Evolutionary conservation across 176 grass and related monocot species (phyloP).

Genomic region (Paspalum vaginatum): DNA sequence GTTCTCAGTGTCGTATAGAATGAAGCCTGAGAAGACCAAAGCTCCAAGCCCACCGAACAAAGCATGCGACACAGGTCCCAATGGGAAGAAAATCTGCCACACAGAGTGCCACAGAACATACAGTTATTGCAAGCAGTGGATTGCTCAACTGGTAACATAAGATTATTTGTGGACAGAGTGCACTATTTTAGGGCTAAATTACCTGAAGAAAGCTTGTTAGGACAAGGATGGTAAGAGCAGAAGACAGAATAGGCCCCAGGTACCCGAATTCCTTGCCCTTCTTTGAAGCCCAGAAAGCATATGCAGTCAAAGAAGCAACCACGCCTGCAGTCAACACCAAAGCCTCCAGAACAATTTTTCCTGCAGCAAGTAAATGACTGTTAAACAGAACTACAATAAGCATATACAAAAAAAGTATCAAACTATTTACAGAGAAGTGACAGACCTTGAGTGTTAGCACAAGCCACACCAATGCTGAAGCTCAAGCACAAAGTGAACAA

Average conservation of each 20-base stretch:
- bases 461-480: conserved; percentile 93
- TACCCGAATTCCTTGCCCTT: conserved; percentile 98
- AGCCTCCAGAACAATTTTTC: conserved; percentile 94
- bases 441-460: conserved; percentile 95
- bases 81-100: conserved; percentile 88
- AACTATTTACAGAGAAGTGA: conserved; percentile 6
- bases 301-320: conserved; percentile 86
- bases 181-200: conserved; percentile 11
- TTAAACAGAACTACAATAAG: background rate
- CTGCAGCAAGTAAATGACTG: conserved; percentile 49
- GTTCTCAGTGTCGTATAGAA: conserved; percentile 91
- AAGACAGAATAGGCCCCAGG: conserved; percentile 75
- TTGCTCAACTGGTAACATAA: background rate
- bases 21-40: conserved; percentile 87
- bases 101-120: background rate
- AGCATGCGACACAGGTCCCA: conserved; percentile 73
- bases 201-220: conserved; percentile 92
- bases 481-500: conserved; percentile 93
- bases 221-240: conserved; percentile 76
- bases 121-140: conserved; percentile 6
- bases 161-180: background rate
- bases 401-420: background rate
- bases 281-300: conserved; percentile 97
- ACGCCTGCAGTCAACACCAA: conserved; percentile 89
- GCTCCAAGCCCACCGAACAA: conserved; percentile 79